A percentile compares a stretch with the other conserved stretches of the same genome.
Evolutionary conservation across 495 filamentous ascomycete genomes (phyloP).

Genomic region (Xylaria intraflava): DNA sequence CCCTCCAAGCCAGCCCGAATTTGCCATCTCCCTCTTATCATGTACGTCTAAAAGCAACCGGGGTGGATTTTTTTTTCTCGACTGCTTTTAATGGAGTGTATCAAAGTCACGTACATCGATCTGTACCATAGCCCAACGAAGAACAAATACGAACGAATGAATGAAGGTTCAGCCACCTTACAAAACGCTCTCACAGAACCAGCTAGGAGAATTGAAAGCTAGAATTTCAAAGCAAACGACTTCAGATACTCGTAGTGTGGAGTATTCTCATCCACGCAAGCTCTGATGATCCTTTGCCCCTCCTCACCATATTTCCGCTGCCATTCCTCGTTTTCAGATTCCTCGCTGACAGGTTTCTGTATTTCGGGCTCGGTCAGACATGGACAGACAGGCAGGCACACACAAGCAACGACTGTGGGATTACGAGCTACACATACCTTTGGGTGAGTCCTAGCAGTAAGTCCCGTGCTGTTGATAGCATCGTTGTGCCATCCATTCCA

Average conservation of each 20-base stretch:
- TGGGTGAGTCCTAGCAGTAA: constrained; percentile 54
- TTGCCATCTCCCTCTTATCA: constrained; percentile 5
- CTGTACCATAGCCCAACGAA: constrained; percentile 14
- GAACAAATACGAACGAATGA: neutral
- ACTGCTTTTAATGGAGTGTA: constrained; percentile 18
- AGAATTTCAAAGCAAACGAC: constrained; percentile 66
- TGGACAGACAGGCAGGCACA: neutral
- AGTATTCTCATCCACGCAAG: constrained; percentile 72
- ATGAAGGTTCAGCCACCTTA: neutral
- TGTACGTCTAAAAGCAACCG: constrained; percentile 5
- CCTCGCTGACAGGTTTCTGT: constrained; percentile 37
- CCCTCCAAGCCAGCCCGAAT: constrained; percentile 9
- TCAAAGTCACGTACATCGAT: constrained; percentile 9
- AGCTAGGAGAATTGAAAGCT: neutral
- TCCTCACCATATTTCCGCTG: constrained; percentile 72
- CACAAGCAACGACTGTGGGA: neutral
- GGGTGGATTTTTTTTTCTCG: neutral
- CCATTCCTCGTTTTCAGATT: constrained; percentile 75
- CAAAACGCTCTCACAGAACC: neutral
- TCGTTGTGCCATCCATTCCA: constrained; percentile 97
- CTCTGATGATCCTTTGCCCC: constrained; percentile 64
- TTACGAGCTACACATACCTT: constrained; percentile 52
- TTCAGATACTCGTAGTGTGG: constrained; percentile 89
- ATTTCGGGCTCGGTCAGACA: neutral
- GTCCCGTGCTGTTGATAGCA: constrained; percentile 68